A percentile compares a stretch with the other conserved stretches of the same genome.
These are phyloP conservation scores for Fusarium bactridioides DNA, from an alignment of 2,329 filamentous ascomycete genomes.

Conservation along the genomic window DNA sequence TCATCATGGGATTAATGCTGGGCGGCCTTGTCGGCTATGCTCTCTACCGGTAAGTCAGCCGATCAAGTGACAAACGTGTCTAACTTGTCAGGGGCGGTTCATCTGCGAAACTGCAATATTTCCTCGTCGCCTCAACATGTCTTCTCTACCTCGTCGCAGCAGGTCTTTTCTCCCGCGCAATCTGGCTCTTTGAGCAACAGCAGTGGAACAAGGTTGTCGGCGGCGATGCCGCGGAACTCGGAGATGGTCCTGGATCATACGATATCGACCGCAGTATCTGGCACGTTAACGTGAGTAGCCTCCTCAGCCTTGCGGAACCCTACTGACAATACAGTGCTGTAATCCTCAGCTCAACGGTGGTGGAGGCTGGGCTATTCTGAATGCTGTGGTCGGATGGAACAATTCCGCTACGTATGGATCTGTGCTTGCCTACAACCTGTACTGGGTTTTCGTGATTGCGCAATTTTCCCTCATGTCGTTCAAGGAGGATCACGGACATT, in stretches of 20 bases:
- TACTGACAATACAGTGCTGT: conserved; percentile 68
- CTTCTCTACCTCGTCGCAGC: conserved; percentile 86
- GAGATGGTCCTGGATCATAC: conserved; percentile 75
- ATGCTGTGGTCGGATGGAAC: conserved; percentile 84
- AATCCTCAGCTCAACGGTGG: conserved; percentile 76
- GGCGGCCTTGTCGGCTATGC: conserved; percentile 74
- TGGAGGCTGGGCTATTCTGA: conserved; percentile 87
- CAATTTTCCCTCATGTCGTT: conserved; percentile 72
- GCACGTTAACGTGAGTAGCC: conserved; percentile 78
- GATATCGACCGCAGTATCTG: conserved; percentile 81
- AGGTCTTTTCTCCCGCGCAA: conserved; percentile 78
- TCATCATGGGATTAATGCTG: conserved; percentile 73
- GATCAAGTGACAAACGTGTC: not conserved
- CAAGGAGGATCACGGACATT: conserved; percentile 66
- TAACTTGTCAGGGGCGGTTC: conserved; percentile 51
- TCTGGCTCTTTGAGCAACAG: conserved; percentile 79
- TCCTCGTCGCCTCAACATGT: conserved; percentile 83
- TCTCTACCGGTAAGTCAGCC: conserved; percentile 72
- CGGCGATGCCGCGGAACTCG: conserved; percentile 61
- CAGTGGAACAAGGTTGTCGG: conserved; percentile 73
- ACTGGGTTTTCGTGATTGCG: conserved; percentile 82
- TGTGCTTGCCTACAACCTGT: conserved; percentile 85
- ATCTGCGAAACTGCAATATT: conserved; percentile 66
- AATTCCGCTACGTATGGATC: conserved; percentile 90
- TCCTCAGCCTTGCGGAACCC: too few relatives aligned